Conservation (phyloP, 176 grass and related monocot species). For the Hordeum marinum region DNA sequence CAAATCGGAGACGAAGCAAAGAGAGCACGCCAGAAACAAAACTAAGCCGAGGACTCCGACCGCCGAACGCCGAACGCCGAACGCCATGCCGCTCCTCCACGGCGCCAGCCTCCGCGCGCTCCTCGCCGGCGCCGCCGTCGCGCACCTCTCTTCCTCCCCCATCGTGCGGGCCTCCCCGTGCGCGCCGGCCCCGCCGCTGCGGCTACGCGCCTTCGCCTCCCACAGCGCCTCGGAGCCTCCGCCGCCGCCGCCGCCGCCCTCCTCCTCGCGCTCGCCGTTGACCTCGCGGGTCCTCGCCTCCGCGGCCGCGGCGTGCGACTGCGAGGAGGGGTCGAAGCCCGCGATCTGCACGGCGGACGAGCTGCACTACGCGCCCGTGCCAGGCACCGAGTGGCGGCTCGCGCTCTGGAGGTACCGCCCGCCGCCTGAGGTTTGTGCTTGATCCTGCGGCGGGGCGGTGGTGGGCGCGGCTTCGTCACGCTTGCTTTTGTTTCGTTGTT, state of each 20-base stretch:
- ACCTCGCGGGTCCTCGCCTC: not conserved
- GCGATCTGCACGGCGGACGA: constrained; percentile 87
- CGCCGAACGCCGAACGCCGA: constrained; percentile 12
- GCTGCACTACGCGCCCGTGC: constrained; percentile 86
- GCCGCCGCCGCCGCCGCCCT: not conserved
- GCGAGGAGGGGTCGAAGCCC: constrained; percentile 52
- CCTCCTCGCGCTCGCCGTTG: not conserved
- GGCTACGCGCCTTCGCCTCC: constrained; percentile 33
- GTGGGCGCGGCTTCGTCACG: not conserved
- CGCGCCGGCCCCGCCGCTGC: constrained; percentile 3
- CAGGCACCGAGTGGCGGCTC: constrained; percentile 87
- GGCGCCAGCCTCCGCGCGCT: constrained; percentile 48
- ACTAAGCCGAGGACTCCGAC: not conserved
- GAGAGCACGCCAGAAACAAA: not conserved
- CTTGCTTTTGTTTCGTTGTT: not conserved
- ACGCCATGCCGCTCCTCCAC: constrained; percentile 47
- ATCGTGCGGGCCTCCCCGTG: not conserved
- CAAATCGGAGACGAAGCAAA: not conserved
- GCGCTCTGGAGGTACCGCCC: constrained; percentile 91
- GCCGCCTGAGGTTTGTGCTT: constrained; percentile 59
- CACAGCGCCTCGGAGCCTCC: constrained; percentile 22
- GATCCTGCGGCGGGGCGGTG: not conserved
- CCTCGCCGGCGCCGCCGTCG: constrained; percentile 51
- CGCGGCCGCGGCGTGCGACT: not conserved
- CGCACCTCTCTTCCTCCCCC: constrained; percentile 22